Conservation (phyloP, 257 asterid species). For the Ballota nigra region DNA sequence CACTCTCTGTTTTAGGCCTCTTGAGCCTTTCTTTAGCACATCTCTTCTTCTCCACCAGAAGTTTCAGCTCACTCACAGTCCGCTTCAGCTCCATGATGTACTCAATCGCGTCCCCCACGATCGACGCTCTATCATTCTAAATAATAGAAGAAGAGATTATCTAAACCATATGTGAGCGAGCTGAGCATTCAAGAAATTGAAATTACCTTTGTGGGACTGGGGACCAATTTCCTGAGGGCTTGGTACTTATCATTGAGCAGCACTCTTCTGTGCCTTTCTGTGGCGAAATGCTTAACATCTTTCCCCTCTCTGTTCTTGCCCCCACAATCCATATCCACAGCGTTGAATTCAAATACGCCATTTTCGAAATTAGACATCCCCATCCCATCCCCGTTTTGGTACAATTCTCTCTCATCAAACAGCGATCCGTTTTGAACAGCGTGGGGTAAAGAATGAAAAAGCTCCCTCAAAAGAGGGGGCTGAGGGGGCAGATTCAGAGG, state of each 20-base stretch:
- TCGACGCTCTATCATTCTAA: constrained; percentile 62
- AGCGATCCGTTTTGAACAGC: constrained; percentile 40
- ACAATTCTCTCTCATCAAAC: constrained; percentile 66
- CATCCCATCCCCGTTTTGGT: constrained; percentile 49
- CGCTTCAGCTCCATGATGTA: constrained; percentile 69
- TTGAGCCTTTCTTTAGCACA: constrained; percentile 58
- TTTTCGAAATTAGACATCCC: constrained; percentile 21
- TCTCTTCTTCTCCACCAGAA: constrained; percentile 68
- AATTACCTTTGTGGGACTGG: constrained; percentile 67
- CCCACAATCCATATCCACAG: constrained; percentile 50
- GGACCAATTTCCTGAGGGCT: constrained; percentile 56
- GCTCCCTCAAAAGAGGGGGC: constrained; percentile 75
- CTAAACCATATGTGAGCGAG: no score
- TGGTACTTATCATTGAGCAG: constrained; percentile 57
- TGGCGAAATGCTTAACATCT: constrained; percentile 59
- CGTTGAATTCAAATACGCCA: constrained; percentile 61
- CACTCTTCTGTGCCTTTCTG: constrained; percentile 82
- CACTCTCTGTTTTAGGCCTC: constrained; percentile 52
- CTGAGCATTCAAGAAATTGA: no score
- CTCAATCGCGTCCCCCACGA: constrained; percentile 52
- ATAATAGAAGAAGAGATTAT: no score
- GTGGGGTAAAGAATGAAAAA: constrained; percentile 65
- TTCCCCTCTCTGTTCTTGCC: constrained; percentile 55
- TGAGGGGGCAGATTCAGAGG: constrained; percentile 76
- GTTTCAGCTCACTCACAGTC: constrained; percentile 53